Percentiles rank a stretch among this genome's conserved stretches.
Evolutionary conservation across 352 stramenopile species (phyloP).

Genomic region (Globisporangium paroecandrum): DNA sequence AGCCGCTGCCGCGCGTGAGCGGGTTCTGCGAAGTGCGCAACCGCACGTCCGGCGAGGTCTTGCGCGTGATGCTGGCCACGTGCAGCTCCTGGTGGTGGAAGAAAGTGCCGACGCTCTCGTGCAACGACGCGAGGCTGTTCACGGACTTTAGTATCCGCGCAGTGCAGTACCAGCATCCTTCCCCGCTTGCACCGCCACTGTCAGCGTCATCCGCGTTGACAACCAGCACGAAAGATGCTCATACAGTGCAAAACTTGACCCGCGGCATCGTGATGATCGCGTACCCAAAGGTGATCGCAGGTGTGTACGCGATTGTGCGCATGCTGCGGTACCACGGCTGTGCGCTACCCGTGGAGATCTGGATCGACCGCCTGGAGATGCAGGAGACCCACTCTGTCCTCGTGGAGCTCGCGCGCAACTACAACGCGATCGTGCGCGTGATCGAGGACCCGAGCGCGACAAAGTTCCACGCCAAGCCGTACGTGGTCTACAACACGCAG

Average conservation of each 20-base stretch:
- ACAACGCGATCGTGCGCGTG: slow-evolving; percentile 14
- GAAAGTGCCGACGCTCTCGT: slow-evolving; percentile 46
- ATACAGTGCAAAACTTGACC: background rate
- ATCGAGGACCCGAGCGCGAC: slow-evolving; percentile 24
- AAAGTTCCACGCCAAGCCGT: slow-evolving; percentile 27
- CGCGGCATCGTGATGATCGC: slow-evolving; percentile 24
- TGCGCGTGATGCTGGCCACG: slow-evolving; percentile 60
- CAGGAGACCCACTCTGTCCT: slow-evolving; percentile 21
- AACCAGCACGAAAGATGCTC: background rate
- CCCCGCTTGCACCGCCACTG: background rate
- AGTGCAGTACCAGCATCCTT: slow-evolving; percentile 26
- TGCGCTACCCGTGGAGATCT: slow-evolving; percentile 26
- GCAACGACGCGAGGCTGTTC: slow-evolving; percentile 48
- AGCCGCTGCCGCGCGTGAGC: slow-evolving; percentile 36
- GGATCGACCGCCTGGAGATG: slow-evolving; percentile 25
- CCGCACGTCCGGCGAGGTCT: slow-evolving; percentile 38
- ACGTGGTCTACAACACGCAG: slow-evolving; percentile 22
- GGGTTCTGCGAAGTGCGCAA: slow-evolving; percentile 72
- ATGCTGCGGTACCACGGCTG: slow-evolving; percentile 24
- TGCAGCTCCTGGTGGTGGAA: slow-evolving; percentile 65
- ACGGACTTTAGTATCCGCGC: slow-evolving; percentile 64
- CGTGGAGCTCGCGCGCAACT: slow-evolving; percentile 6
- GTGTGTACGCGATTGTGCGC: slow-evolving; percentile 25
- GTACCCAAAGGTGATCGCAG: slow-evolving; percentile 29
- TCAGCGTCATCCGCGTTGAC: background rate